phyloP scores from a whole-genome alignment of 805 yeast genomes.

The Candida endomychidarum region DNA sequence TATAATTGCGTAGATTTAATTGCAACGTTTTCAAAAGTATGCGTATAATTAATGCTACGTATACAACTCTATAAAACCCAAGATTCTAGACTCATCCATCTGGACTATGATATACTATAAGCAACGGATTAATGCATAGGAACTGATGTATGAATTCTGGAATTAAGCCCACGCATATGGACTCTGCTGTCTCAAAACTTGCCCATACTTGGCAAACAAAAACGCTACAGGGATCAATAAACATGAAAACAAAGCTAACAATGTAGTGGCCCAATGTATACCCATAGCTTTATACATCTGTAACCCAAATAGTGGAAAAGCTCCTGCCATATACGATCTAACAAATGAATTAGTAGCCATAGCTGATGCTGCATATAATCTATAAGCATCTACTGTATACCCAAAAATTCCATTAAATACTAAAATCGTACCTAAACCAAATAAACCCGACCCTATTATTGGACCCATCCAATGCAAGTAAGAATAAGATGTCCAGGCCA shows the following conservation, averaged over 20 bases:
- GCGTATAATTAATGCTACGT: too few relatives aligned
- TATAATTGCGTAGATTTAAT: too few relatives aligned
- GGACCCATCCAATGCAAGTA: constrained; percentile 70
- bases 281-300: constrained; percentile 49
- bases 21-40: too few relatives aligned
- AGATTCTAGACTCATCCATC: too few relatives aligned
- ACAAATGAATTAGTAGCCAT: constrained; percentile 58
- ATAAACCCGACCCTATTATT: constrained; percentile 38
- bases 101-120: too few relatives aligned
- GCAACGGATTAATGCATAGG: too few relatives aligned
- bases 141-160: too few relatives aligned
- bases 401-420: constrained; percentile 56
- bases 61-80: too few relatives aligned
- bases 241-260: constrained; percentile 51
- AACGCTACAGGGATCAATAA: constrained; percentile 56
- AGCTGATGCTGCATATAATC: constrained; percentile 57
- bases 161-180: constrained; percentile 25
- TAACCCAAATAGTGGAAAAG: constrained; percentile 55
- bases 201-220: constrained; percentile 51
- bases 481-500: constrained; percentile 75
- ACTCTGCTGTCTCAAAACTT: constrained; percentile 24
- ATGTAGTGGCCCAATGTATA: constrained; percentile 54
- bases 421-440: constrained; percentile 45
- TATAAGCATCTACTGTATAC: constrained; percentile 58
- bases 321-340: constrained; percentile 54